Evolutionary conservation across 768 basidiomycete genomes (phyloP).

Genomic region (Termitomyces titanicus): DNA sequence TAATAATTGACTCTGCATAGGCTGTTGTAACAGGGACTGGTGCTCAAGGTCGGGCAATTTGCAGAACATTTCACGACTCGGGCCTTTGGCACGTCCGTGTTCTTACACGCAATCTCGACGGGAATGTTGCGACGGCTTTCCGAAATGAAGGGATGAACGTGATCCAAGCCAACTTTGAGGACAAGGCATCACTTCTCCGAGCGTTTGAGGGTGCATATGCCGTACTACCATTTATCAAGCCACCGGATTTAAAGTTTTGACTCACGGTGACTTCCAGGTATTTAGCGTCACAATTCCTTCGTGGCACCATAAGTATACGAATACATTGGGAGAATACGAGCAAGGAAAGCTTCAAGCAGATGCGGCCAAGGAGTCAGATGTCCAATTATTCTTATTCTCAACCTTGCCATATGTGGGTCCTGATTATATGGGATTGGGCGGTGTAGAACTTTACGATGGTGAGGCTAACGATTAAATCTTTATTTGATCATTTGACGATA

Average conservation of each 20-base stretch:
- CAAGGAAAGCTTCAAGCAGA: conserved; percentile 15
- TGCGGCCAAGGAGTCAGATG: conserved; percentile 11
- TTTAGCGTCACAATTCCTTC: conserved; percentile 15
- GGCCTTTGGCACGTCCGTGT: conserved; percentile 14
- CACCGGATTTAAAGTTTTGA: background rate
- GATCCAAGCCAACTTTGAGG: conserved; percentile 10
- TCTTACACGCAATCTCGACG: conserved; percentile 11
- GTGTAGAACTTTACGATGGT: conserved; percentile 15
- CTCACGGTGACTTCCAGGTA: background rate
- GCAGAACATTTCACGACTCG: conserved; percentile 11
- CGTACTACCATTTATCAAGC: background rate
- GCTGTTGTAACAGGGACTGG: conserved; percentile 15
- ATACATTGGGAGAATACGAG: conserved; percentile 10
- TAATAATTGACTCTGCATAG: background rate
- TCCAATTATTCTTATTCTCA: conserved; percentile 14
- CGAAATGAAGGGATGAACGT: conserved; percentile 9
- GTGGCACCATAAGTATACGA: conserved; percentile 11
- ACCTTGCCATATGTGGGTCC: conserved; percentile 14
- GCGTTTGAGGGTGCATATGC: conserved; percentile 7
- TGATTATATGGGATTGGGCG: conserved; percentile 15
- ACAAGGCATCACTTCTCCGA: conserved; percentile 7
- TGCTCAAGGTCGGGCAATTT: conserved; percentile 11
- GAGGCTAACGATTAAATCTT: too few relatives aligned
- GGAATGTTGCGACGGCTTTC: conserved; percentile 7
- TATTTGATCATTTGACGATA: background rate